Conservation (phyloP, 1,284 basidiomycete species). For the Apiotrichum sp. region DNA sequence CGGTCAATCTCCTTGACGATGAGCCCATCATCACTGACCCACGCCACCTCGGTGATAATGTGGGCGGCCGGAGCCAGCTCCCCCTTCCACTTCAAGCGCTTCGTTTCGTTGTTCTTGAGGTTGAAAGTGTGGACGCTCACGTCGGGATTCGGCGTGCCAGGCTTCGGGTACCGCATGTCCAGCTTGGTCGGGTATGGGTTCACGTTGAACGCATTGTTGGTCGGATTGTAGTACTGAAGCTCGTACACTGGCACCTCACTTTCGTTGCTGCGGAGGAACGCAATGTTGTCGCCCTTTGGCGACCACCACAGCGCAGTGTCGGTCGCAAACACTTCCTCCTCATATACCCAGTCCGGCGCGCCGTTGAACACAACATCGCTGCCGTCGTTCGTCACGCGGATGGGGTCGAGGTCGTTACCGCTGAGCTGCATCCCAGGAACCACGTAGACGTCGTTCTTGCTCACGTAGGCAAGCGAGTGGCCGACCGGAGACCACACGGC, state of each 20-base stretch:
- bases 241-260: conserved; percentile 75
- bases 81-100: conserved; percentile 61
- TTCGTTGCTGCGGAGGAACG: conserved; percentile 84
- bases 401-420: conserved; percentile 23
- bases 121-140: conserved; percentile 81
- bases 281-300: conserved; percentile 70
- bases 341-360: conserved; percentile 94
- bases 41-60: conserved; percentile 74
- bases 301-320: conserved; percentile 87
- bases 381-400: conserved; percentile 75
- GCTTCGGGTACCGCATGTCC: conserved; percentile 61
- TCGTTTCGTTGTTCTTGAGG: conserved; percentile 49
- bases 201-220: conserved; percentile 59
- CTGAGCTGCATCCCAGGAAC: conserved; percentile 49
- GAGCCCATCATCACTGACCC: conserved; percentile 71
- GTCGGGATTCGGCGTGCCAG: conserved; percentile 82
- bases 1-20: conserved; percentile 82
- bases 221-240: conserved; percentile 87
- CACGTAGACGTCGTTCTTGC: conserved; percentile 76
- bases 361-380: conserved; percentile 84
- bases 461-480: conserved; percentile 71
- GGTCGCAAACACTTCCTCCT: conserved; percentile 75
- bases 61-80: conserved; percentile 59
- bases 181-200: conserved; percentile 72
- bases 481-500: conserved; percentile 81